Evolutionary conservation across 2,329 filamentous ascomycete genomes (phyloP), one percentile per base, ranked within the genome.

Genomic region (Fusarium sublunatum): DNA sequence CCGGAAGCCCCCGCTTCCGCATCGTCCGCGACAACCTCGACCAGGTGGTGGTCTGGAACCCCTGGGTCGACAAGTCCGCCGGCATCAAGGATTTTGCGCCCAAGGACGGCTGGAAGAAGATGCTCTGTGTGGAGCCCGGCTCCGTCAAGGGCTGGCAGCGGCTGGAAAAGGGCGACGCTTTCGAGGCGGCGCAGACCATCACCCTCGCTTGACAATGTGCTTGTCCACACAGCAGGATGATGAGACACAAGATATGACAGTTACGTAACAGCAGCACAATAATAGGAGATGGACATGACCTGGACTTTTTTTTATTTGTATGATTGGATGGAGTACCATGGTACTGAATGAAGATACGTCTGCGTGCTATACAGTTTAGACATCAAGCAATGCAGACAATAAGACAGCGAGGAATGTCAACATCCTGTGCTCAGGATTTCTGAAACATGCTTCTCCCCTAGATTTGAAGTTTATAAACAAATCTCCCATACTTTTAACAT

Each of bases 1-100:
- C 78, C 45, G 88, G 86, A 58, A 84, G 84, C 71, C 82, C 88
- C 12, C 80, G 84, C 46, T 93, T 91, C 79, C 87, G 88, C 58
- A 83, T 98, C 52, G 86, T 90, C 36, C 87, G 95, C 61, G 92
- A 97, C 77, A 93, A 92, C 67, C 83, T 99, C 67, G 85, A 86
- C 61, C 92, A 98, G 68, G 88, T 95, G 13, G 94, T 97, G 1
- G 91, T 98, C 28, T 99, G 95, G 95, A 99, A 99, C 78, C 95
- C 95, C 2, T 97, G 94, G 93, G 83, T 84, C 36, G 91, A 93
- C 64, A 96, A 96, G 81, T 88, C 91, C 2, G 86, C 88, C 69
- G 84, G 84, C 6, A 96, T 97, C 79, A 88, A 82, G 48, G 95
- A 99, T 77, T 97, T 98, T 75, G 86, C 85, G 56, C 95, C 95